Evolutionary conservation across 352 stramenopile species (phyloP).

Genomic region (Blastocystis sp.): DNA sequence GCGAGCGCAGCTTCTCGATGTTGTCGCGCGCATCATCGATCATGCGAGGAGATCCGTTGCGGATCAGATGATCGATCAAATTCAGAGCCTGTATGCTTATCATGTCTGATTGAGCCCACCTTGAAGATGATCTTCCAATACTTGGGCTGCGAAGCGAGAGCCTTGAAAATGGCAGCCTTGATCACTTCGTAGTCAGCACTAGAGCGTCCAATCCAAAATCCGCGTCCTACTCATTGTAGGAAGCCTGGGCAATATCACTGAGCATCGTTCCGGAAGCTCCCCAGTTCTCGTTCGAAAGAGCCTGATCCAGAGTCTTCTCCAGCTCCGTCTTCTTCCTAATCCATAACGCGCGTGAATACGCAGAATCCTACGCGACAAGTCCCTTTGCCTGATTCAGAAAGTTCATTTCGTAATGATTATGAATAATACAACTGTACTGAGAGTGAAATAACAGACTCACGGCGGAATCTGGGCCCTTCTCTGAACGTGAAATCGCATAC

Average conservation of each 20-base stretch:
- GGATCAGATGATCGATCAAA: conserved; percentile 89
- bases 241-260: conserved; percentile 91
- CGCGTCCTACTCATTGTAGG: conserved; percentile 69
- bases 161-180: conserved; percentile 86
- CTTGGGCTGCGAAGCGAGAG: conserved; percentile 71
- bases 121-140: conserved; percentile 96
- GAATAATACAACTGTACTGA: too few species aligned
- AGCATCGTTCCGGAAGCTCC: conserved; percentile 66
- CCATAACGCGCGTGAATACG: neutral
- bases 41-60: conserved; percentile 89
- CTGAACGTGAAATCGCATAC: too few species aligned
- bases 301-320: conserved; percentile 48
- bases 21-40: conserved; percentile 88
- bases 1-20: conserved; percentile 73
- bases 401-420: too few species aligned
- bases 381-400: conserved; percentile 26
- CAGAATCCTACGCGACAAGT: neutral
- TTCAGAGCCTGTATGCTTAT: conserved; percentile 65
- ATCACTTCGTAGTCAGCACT: conserved; percentile 77
- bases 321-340: conserved; percentile 24
- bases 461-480: too few species aligned
- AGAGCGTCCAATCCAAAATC: conserved; percentile 9
- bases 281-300: conserved; percentile 54
- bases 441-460: too few species aligned
- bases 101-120: conserved; percentile 58